Percentiles rank a stretch among this genome's conserved stretches.
These are phyloP conservation scores for Chrysoporthe puriensis DNA, from an alignment of 2,329 filamentous ascomycete genomes.

Conservation along the genomic window DNA sequence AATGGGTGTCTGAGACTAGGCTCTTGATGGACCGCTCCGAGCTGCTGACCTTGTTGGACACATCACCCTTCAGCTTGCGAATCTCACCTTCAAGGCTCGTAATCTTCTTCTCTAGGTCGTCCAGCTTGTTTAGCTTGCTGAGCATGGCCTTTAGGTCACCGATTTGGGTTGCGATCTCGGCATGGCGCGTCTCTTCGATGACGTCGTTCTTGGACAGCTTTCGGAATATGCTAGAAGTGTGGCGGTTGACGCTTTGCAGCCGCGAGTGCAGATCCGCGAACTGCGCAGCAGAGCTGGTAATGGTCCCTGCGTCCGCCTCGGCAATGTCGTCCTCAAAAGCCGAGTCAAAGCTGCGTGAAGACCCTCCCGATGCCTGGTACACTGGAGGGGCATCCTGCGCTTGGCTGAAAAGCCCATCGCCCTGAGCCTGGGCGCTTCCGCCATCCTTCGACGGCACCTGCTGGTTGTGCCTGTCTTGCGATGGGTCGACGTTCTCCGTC, in stretches of 20 bases:
- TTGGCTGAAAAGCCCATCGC: slow-evolving; percentile 29
- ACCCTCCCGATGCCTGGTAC: slow-evolving; percentile 30
- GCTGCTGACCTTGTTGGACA: slow-evolving; percentile 53
- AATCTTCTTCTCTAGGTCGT: slow-evolving; percentile 49
- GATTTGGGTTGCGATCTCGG: slow-evolving; percentile 55
- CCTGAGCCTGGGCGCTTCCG: slow-evolving; percentile 39
- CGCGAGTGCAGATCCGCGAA: slow-evolving; percentile 86
- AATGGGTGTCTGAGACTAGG: slow-evolving; percentile 52
- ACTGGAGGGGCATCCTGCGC: slow-evolving; percentile 38
- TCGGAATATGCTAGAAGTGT: slow-evolving; percentile 65
- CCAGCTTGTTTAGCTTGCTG: slow-evolving; percentile 48
- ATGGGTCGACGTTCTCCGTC: slow-evolving; percentile 50
- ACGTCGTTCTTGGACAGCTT: slow-evolving; percentile 55
- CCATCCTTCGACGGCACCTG: slow-evolving; percentile 34
- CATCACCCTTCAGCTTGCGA: slow-evolving; percentile 58
- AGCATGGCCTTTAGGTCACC: slow-evolving; percentile 51
- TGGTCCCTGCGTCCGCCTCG: slow-evolving; percentile 52
- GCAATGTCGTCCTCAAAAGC: slow-evolving; percentile 47
- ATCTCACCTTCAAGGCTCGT: slow-evolving; percentile 62
- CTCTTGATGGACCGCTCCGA: slow-evolving; percentile 58
- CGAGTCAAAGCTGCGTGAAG: slow-evolving; percentile 36
- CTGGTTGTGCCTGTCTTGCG: slow-evolving; percentile 31
- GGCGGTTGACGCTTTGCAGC: slow-evolving; percentile 73
- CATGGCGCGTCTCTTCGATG: slow-evolving; percentile 59
- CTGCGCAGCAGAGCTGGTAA: slow-evolving; percentile 61